These are phyloP conservation scores for Russula abietina DNA, from an alignment of 768 basidiomycete species.

Conservation along the genomic window DNA sequence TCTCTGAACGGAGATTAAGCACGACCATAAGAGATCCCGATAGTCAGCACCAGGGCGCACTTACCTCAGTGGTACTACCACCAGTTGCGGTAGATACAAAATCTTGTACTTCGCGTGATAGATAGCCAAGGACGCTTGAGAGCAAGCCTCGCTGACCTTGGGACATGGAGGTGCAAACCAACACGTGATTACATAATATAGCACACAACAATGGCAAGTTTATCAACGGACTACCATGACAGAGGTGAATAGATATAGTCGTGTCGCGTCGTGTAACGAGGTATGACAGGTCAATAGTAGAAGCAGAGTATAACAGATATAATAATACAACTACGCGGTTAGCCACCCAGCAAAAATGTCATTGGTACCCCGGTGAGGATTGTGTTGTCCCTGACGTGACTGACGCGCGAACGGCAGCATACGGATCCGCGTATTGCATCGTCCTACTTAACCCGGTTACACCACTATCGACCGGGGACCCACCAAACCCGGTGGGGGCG, in stretches of 20 bases:
- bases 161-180: conserved; percentile 9
- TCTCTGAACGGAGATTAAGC: neutral
- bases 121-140: conserved; percentile 60
- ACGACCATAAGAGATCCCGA: neutral
- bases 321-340: conserved; percentile 18
- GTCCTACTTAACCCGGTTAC: conserved; percentile 68
- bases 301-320: neutral
- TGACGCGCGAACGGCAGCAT: conserved; percentile 67
- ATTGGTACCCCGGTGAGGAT: conserved; percentile 19
- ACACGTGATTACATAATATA: conserved; percentile 20
- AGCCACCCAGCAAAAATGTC: conserved; percentile 1
- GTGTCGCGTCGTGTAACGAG: conserved; percentile 1
- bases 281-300: conserved; percentile 7
- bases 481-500: conserved; percentile 67
- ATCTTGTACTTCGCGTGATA: conserved; percentile 64
- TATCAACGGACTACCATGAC: neutral
- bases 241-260: conserved; percentile 1
- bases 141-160: conserved; percentile 38
- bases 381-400: conserved; percentile 15
- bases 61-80: conserved; percentile 25
- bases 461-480: conserved; percentile 35
- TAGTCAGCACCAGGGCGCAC: neutral
- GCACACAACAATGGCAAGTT: neutral
- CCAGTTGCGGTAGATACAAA: conserved; percentile 67
- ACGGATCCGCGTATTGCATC: conserved; percentile 89